A percentile compares a stretch with the other conserved stretches of the same genome.
Conservation (phyloP, 805 yeast species). For the Saccharomycopsis amapae region DNA sequence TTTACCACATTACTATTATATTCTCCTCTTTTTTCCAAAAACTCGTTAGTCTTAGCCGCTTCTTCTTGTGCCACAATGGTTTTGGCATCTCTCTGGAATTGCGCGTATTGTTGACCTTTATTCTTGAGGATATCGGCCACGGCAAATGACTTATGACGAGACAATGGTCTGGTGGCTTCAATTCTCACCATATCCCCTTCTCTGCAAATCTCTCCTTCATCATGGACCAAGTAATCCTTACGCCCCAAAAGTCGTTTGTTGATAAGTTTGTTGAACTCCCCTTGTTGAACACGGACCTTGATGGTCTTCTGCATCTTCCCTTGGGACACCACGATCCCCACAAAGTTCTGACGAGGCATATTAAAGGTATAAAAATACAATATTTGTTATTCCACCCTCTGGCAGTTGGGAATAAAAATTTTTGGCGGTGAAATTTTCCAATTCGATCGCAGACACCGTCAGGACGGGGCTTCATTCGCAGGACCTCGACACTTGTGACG, state of each 20-base stretch:
- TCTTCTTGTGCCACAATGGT: slow-evolving; percentile 63
- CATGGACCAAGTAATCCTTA: slow-evolving; percentile 87
- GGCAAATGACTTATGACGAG: slow-evolving; percentile 78
- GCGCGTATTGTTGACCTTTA: slow-evolving; percentile 86
- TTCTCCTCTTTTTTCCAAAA: slow-evolving; percentile 42
- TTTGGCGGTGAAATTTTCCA: too few relatives aligned
- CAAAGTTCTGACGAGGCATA: slow-evolving; percentile 86
- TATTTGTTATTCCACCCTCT: too few relatives aligned
- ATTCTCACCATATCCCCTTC: slow-evolving; percentile 95
- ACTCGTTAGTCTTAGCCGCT: slow-evolving; percentile 43
- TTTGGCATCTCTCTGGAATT: slow-evolving; percentile 69
- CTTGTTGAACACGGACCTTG: slow-evolving; percentile 80
- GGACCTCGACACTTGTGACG: too few relatives aligned
- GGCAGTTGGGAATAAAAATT: too few relatives aligned
- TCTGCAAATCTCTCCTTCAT: slow-evolving; percentile 82
- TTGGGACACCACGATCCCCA: slow-evolving; percentile 91
- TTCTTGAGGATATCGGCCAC: slow-evolving; percentile 85
- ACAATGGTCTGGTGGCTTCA: slow-evolving; percentile 79
- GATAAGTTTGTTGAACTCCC: slow-evolving; percentile 60
- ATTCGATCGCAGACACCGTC: too few relatives aligned
- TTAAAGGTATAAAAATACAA: too few relatives aligned
- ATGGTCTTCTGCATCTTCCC: slow-evolving; percentile 96
- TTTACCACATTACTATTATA: slow-evolving; percentile 26
- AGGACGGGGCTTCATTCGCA: too few relatives aligned
- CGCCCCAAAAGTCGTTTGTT: slow-evolving; percentile 71